Percentiles rank a stretch among this genome's conserved stretches.
Conservation (phyloP, 1,284 basidiomycete genomes). For the Violaceomyces palustris region DNA sequence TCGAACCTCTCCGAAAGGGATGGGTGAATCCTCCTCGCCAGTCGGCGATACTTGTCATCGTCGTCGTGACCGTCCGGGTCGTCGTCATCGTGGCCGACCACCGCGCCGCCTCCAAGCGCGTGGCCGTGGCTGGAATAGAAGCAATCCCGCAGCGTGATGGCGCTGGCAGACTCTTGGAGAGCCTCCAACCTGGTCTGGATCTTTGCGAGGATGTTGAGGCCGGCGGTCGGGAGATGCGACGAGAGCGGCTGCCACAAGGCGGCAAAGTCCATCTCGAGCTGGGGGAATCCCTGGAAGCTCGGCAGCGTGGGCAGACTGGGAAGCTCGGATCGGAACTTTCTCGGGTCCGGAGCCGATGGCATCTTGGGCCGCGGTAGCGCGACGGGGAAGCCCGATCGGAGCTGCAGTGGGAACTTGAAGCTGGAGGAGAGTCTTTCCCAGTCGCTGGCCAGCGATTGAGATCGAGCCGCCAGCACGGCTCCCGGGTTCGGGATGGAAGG, state of each 20-base stretch:
- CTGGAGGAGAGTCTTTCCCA: slow-evolving; percentile 26
- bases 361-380: slow-evolving; percentile 21
- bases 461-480: slow-evolving; percentile 27
- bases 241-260: slow-evolving; percentile 23
- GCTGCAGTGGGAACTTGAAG: slow-evolving; percentile 18
- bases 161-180: slow-evolving; percentile 32
- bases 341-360: slow-evolving; percentile 18
- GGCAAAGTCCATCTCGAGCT: slow-evolving; percentile 23
- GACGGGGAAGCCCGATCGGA: slow-evolving; percentile 15
- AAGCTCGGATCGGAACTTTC: slow-evolving; percentile 10
- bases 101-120: neutral
- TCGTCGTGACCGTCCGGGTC: too few species aligned
- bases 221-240: slow-evolving; percentile 15
- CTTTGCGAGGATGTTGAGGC: slow-evolving; percentile 20
- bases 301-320: slow-evolving; percentile 18
- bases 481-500: slow-evolving; percentile 1
- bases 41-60: too few species aligned
- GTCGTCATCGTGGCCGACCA: too few species aligned
- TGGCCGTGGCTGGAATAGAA: slow-evolving; percentile 2
- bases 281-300: slow-evolving; percentile 16
- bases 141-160: slow-evolving; percentile 31
- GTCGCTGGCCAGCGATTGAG: slow-evolving; percentile 27
- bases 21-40: neutral
- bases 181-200: slow-evolving; percentile 32
- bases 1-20: slow-evolving; percentile 18